These are phyloP conservation scores for Fusarium bactridioides DNA, from an alignment of 2,329 filamentous ascomycete genomes.

Conservation along the genomic window DNA sequence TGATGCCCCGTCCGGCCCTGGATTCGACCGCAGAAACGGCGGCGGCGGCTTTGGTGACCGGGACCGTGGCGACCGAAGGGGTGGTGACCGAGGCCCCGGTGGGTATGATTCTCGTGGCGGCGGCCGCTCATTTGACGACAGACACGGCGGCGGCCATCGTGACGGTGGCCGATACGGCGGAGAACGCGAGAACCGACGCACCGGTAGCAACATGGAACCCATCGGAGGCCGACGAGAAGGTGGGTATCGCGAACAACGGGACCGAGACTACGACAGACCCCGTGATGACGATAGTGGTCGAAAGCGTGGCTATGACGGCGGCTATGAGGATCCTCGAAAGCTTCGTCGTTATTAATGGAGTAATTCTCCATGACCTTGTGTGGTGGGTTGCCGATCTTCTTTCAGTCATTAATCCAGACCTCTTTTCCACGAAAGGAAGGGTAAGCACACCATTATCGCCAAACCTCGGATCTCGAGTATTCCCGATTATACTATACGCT, in stretches of 20 bases:
- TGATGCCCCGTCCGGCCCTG: conserved; percentile 69
- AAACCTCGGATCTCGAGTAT: conserved; percentile 8
- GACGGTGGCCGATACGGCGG: conserved; percentile 47
- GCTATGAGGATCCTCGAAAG: conserved; percentile 80
- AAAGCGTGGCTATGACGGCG: conserved; percentile 78
- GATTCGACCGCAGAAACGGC: conserved; percentile 57
- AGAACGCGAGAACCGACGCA: conserved; percentile 61
- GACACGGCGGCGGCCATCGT: conserved; percentile 59
- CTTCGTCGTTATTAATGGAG: conserved; percentile 65
- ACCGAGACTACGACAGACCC: conserved; percentile 62
- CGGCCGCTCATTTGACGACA: conserved; percentile 69
- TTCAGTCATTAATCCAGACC: conserved; percentile 29
- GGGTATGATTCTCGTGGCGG: conserved; percentile 64
- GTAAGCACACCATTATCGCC: conserved; percentile 27
- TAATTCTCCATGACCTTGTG: conserved; percentile 10
- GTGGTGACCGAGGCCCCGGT: conserved; percentile 61
- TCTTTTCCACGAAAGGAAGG: conserved; percentile 37
- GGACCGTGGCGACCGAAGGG: conserved; percentile 48
- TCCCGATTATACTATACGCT: neutral
- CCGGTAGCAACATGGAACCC: conserved; percentile 85
- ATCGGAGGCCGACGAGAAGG: conserved; percentile 74
- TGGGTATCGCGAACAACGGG: conserved; percentile 60
- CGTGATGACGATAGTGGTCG: conserved; percentile 64
- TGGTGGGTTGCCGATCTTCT: conserved; percentile 39
- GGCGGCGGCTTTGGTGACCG: conserved; percentile 54